Evolutionary conservation across 2,329 filamentous ascomycete species (phyloP), one percentile per base, ranked within the genome.

Genomic region (Penicillium verrucosum): DNA sequence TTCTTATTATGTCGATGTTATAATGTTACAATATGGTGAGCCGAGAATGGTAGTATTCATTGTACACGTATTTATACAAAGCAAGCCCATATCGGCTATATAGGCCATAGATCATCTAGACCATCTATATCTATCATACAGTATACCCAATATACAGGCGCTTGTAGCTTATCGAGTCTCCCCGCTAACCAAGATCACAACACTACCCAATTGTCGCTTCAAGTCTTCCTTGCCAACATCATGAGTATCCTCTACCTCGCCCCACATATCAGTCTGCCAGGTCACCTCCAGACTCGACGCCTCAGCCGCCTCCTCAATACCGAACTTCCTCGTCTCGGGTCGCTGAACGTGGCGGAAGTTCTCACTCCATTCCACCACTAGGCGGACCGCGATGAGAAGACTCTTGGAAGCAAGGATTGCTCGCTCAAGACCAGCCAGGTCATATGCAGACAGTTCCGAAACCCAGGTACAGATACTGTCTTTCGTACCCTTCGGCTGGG

Each of bases 161-260:
- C 11, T 54, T 62, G 42, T 43, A 34, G 34, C 9, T 52, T 63
- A 74, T 41, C 65, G 65, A 36, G 60, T 67, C 61, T 75, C 71
- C 1, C 89, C 89, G 54, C 85, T 87, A 10, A 97, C 89, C 48
- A 97, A 77, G 68, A 97, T 71, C 16, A 96, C 82, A 11, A 91
- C 89, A 71, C 91, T 95, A 14, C 93, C 94, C 58, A 97, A 77
- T 77, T 97, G 94, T 68, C 93, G 83, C 70, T 85, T 84, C 63
- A 97, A 66, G 74, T 99, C 94, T 75, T 96, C 93, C 74, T 87
- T 89, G 68, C 96, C 89, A 1, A 99, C 94, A 79, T 99, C 94
- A 76, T 99, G 94, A 29, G 92, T 96, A 75, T 99, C 92, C 73
- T 99, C 94, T 0, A 99, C 94, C 79, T 96, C 92, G 9, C 94